Percentiles rank a stretch among this genome's conserved stretches.
These are phyloP conservation scores for Entonaema liquescens DNA, from an alignment of 495 filamentous ascomycete species.

Conservation along the genomic window DNA sequence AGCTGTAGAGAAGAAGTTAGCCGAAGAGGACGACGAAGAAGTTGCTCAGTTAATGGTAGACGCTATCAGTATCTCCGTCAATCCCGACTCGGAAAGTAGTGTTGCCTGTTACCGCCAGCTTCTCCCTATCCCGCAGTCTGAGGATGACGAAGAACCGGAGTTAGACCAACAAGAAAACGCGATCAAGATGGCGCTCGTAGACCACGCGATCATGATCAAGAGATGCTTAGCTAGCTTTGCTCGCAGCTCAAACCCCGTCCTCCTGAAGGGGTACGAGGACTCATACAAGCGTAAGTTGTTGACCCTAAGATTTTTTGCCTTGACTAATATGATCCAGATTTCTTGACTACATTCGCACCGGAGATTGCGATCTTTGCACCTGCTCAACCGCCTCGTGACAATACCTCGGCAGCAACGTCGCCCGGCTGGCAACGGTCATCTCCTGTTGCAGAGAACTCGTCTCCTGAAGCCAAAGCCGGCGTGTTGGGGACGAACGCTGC, in stretches of 20 bases:
- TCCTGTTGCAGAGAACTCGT: conserved; percentile 37
- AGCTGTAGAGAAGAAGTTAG: conserved; percentile 74
- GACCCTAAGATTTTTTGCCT: conserved; percentile 42
- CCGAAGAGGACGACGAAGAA: conserved; percentile 73
- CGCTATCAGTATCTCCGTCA: conserved; percentile 75
- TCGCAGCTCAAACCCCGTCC: conserved; percentile 63
- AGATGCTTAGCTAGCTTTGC: conserved; percentile 77
- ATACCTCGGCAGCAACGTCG: conserved; percentile 47
- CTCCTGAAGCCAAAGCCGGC: conserved; percentile 37
- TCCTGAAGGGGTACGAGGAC: conserved; percentile 53
- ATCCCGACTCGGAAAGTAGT: conserved; percentile 70
- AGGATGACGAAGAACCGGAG: conserved; percentile 60
- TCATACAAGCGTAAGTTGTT: conserved; percentile 61
- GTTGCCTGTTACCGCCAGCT: conserved; percentile 79
- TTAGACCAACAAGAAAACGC: conserved; percentile 80
- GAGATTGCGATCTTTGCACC: conserved; percentile 67
- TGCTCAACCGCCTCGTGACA: conserved; percentile 45
- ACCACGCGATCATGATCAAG: conserved; percentile 88
- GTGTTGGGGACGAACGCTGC: conserved; percentile 42
- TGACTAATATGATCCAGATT: conserved; percentile 38
- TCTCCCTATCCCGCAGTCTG: conserved; percentile 60
- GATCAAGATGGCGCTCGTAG: conserved; percentile 83
- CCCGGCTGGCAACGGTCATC: conserved; percentile 55
- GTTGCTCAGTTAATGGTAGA: conserved; percentile 70
- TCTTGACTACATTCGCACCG: conserved; percentile 57